These are phyloP conservation scores for Eutrema japonicum DNA, from an alignment of 345 rosid species.

Conservation along the genomic window DNA sequence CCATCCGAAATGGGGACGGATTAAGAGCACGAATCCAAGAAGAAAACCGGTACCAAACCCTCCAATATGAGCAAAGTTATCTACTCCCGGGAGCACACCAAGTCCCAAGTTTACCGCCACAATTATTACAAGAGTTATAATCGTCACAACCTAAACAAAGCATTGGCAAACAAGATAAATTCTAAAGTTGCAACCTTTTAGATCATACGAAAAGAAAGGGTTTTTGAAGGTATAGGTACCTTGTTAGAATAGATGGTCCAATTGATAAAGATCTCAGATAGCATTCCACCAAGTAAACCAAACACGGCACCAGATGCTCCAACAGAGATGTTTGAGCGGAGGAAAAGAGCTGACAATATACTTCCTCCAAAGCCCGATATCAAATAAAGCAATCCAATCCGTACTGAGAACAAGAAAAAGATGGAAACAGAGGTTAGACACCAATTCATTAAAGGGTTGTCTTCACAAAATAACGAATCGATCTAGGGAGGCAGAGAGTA, in stretches of 20 bases:
- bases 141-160: constrained; percentile 61
- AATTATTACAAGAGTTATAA: constrained; percentile 71
- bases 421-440: constrained; percentile 16
- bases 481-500: constrained; percentile 12
- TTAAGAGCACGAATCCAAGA: constrained; percentile 83
- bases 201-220: background rate
- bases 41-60: constrained; percentile 89
- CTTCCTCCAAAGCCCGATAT: constrained; percentile 97
- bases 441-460: background rate
- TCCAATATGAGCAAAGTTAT: constrained; percentile 97
- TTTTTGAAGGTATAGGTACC: constrained; percentile 49
- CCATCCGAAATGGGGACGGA: constrained; percentile 94
- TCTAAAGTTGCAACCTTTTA: constrained; percentile 6
- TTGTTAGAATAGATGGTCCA: constrained; percentile 94
- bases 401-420: constrained; percentile 51
- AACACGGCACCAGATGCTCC: constrained; percentile 99
- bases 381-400: constrained; percentile 77
- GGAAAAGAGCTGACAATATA: constrained; percentile 83
- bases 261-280: constrained; percentile 91
- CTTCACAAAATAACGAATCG: background rate
- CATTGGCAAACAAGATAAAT: constrained; percentile 20
- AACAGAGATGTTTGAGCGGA: constrained; percentile 77
- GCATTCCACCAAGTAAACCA: constrained; percentile 96
- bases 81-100: constrained; percentile 95
- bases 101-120: constrained; percentile 79